Evolutionary conservation across 2,329 filamentous ascomycete species (phyloP), one percentile per base, ranked within the genome.

Genomic region (Colletotrichum gigasporum): DNA sequence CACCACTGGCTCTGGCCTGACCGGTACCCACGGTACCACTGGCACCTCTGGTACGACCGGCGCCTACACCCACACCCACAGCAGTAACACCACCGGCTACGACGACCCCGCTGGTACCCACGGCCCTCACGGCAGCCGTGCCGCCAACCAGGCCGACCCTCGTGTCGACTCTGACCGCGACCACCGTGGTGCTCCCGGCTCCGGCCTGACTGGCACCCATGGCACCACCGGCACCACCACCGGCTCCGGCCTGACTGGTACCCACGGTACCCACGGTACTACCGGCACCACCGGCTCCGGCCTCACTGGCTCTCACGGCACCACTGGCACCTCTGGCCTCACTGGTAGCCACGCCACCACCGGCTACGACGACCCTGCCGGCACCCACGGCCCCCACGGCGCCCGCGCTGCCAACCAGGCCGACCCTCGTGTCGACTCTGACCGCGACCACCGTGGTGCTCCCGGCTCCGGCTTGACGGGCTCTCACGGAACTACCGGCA

Each of bases 401-500:
- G 80, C 79, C 2, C 78, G 83, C 63, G 9, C 80, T 14, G 68
- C 76, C 20, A 88, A 88, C 78, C 85, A 85, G 70, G 42, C 73
- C 2, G 85, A 88, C 67, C 84, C 85, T 18, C 76, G 83, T n/a
- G 77, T 86, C 53, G 85, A 88, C 71, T 84, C 81, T 4, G 83
- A 87, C 69, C 76, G 82, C 12, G 81, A 83, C 55, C 73, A 77
- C 48, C 48, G 48, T 45, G 48, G 48, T 9, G 48, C 32, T n/a
- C 35, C 61, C 14, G 61, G 66, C 67, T 34, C 73, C 39, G 67
- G 64, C 55, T 59, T 63, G 44, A 62, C 68, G 3, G 68, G 67
- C 18, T 50, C 66, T 63, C 63, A 68, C 22, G 57, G 51, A 35
- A 57, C 61, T 14, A 26, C 24, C 42, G 69, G 69, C 32, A 68